Evolutionary conservation across 2,329 filamentous ascomycete species (phyloP).

Genomic region (Keithomyces neogunnii): DNA sequence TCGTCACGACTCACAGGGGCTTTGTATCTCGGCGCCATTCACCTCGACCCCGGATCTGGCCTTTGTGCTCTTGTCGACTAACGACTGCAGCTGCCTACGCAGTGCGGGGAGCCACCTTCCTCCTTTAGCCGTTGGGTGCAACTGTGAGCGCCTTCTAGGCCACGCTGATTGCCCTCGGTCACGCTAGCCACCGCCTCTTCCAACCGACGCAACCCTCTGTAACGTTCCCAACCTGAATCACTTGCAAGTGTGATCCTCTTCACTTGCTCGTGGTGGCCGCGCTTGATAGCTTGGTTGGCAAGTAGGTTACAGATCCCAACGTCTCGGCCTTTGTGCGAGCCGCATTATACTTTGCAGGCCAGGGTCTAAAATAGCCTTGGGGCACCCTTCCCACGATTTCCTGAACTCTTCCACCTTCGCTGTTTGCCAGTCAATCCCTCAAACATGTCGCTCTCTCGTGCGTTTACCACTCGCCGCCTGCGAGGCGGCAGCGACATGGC

Average conservation of each 20-base stretch:
- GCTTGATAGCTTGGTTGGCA: background rate
- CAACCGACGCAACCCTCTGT: slow-evolving; percentile 5
- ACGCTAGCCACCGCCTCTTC: background rate
- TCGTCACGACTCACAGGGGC: no score
- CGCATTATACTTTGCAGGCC: background rate
- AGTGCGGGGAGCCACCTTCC: slow-evolving; percentile 9
- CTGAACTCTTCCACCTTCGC: background rate
- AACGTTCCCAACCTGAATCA: slow-evolving; percentile 6
- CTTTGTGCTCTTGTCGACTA: background rate
- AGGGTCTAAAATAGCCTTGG: background rate
- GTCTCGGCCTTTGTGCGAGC: background rate
- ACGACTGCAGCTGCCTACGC: background rate
- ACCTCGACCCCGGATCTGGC: background rate
- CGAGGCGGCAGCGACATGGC: slow-evolving; percentile 42
- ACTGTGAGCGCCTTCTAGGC: background rate
- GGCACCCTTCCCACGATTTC: slow-evolving; percentile 1
- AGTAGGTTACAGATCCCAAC: background rate
- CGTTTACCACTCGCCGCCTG: slow-evolving; percentile 61
- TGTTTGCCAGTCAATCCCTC: slow-evolving; percentile 1
- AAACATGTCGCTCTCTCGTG: slow-evolving; percentile 53
- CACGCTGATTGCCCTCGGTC: background rate
- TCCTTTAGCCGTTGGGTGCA: slow-evolving; percentile 6
- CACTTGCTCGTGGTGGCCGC: background rate
- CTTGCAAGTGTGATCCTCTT: background rate
- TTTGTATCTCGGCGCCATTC: background rate